Evolutionary conservation across 108 stramenopile species (phyloP), one percentile per base, ranked within the genome.

Genomic region (Thalassiosira profunda): DNA sequence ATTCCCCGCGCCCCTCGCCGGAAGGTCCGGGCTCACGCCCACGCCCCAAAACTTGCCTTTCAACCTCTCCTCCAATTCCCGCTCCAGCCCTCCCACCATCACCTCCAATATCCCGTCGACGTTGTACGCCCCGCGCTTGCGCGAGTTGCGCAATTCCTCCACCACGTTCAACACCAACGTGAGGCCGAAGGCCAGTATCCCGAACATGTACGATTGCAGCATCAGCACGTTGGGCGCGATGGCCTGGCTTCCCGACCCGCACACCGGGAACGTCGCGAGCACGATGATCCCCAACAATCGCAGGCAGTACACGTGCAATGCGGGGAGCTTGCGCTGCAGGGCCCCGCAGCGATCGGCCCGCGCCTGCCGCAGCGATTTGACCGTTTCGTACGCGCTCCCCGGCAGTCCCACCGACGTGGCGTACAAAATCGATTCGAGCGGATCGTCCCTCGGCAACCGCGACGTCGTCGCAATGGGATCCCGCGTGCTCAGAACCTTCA

Each of bases 371-470:
- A 83, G 41, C 5, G 73, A 69, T 55, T 46, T 66, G 6, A 83
- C 82, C 10, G 63, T 83, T 5, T 79, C 78, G 51, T 83, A 83
- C 23, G 75, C 46, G 9, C 59, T 53, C 0, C 82, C 71, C 12
- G 82, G 82, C n/a, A 58, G 38, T 14, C 82, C 82, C 12, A 83
- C 82, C 17, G 77, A 79, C 18, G 82, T 83, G 11, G 78, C 73
- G 38, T 74, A 83, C 55, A 83, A 38, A 46, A 83, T 71, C 15
- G 66, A 69, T 44, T 81, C 82, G 18, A 83, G 42, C 4, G 82
- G 82, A 62, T 83, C 82, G 37, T 83, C 78, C 43, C 46, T 70
- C n/a, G 82, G 73, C 21, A 63, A 61, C 49, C 64, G 12, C 0
- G 63, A 56, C 12, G 68, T 65, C 3, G 49, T 23, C 33, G 42